These are phyloP conservation scores for Pythium oligandrum DNA, from an alignment of 352 stramenopile species.

Conservation along the genomic window DNA sequence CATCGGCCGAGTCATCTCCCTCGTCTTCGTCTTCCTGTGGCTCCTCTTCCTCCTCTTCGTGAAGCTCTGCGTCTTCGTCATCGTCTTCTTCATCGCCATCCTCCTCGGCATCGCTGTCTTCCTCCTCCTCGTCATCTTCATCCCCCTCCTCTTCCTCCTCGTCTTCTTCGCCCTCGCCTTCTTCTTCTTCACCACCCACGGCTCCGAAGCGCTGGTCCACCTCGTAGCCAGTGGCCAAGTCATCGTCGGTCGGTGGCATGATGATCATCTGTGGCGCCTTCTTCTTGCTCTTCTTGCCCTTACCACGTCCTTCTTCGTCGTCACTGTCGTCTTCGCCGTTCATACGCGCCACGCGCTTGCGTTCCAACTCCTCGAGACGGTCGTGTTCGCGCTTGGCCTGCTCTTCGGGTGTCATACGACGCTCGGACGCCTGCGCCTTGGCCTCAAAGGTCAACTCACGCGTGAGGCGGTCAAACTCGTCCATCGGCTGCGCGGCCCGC, in stretches of 20 bases:
- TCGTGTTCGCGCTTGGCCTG: constrained; percentile 91
- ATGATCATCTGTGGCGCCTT: constrained; percentile 56
- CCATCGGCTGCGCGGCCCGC: constrained; percentile 59
- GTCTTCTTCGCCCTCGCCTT: constrained; percentile 22
- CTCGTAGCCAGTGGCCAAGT: constrained; percentile 85
- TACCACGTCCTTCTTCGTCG: constrained; percentile 51
- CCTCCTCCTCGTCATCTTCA: constrained; percentile 36
- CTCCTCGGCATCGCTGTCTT: constrained; percentile 70
- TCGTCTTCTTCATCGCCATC: constrained; percentile 57
- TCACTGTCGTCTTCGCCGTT: constrained; percentile 81
- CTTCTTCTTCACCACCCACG: constrained; percentile 42
- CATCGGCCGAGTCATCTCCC: constrained; percentile 81
- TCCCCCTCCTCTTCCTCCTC: constrained; percentile 37
- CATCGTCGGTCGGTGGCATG: constrained; percentile 85
- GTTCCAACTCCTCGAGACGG: constrained; percentile 89
- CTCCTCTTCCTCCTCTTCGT: constrained; percentile 43
- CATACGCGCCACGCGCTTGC: constrained; percentile 93
- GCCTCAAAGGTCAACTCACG: constrained; percentile 84
- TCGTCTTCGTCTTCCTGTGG: constrained; percentile 64
- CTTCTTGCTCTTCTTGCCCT: constrained; percentile 39
- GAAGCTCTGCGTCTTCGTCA: constrained; percentile 48
- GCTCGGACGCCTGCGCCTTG: constrained; percentile 92
- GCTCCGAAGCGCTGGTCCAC: constrained; percentile 54
- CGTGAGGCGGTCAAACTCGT: constrained; percentile 85
- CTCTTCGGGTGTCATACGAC: constrained; percentile 94